Conservation (phyloP, 441 rosid genomes). For the Breynia disticha region DNA sequence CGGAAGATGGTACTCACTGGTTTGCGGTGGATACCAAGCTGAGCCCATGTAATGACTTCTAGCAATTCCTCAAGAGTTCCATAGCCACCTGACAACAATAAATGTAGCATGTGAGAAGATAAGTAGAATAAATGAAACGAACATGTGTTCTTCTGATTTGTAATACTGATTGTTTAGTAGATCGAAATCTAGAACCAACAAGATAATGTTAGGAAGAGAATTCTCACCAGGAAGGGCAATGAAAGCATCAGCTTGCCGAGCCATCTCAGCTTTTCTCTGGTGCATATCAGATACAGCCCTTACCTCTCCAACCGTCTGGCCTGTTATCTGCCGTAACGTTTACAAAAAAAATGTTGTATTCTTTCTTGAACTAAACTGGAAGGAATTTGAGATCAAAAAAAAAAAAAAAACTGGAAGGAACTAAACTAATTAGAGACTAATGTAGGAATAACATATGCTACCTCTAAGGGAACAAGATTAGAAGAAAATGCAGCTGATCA, state of each 20-base stretch:
- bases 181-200: conserved; percentile 1
- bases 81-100: conserved; percentile 55
- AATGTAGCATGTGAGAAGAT: background rate
- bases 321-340: conserved; percentile 26
- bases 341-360: background rate
- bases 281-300: conserved; percentile 33
- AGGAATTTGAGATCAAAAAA: too few species aligned
- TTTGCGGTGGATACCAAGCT: conserved; percentile 88
- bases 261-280: conserved; percentile 42
- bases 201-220: background rate
- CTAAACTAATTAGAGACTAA: too few species aligned
- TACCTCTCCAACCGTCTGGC: conserved; percentile 26
- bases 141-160: too few species aligned
- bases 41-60: conserved; percentile 87
- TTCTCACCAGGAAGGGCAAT: conserved; percentile 37
- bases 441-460: too few species aligned
- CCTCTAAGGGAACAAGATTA: background rate
- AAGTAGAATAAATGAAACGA: too few species aligned
- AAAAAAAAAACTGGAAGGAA: too few species aligned
- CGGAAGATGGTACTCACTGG: conserved; percentile 38
- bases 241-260: conserved; percentile 32
- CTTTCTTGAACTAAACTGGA: background rate
- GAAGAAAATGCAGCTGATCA: background rate
- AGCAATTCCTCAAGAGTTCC: conserved; percentile 93
- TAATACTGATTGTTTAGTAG: too few species aligned